Evolutionary conservation across 2,329 filamentous ascomycete genomes (phyloP), one percentile per base, ranked within the genome.

Genomic region (Aspergillus arachidicola): DNA sequence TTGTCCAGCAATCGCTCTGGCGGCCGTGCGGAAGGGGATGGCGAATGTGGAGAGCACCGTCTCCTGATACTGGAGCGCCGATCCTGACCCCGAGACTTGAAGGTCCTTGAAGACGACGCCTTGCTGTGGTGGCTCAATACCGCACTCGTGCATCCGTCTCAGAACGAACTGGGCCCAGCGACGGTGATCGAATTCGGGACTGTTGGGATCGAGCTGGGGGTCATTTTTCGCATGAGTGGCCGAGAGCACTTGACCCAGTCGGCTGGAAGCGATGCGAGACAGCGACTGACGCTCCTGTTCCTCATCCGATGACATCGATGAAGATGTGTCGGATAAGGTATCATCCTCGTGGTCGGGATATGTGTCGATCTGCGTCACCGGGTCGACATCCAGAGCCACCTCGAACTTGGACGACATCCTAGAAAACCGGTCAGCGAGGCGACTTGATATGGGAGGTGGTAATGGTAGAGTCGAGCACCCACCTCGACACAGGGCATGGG

Each of bases 21-120:
- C 43, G 1, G 61, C 63, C 9, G 57, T 36, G 21, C 83, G 79
- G 26, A 85, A 71, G 26, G 72, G 72, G 30, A 68, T 57, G 6
- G 60, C 64, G 38, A 73, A 59, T 21, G 62, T 66, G 6, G 71
- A 72, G 2, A 65, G 55, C 5, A 73, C 45, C 21, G 69, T 73
- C 41, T 73, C 66, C 60, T 73, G 72, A 41, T 66, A 67, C 43
- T 67, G 70, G 9, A 73, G 54, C 4, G 69, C 63, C 3, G 68
- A 67, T 14, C 72, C 72, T 2, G 68, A 70, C 28, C 72, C 72
- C 6, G 67, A 70, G 36, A 73, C 65, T 4, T 63, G 69, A 9
- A 73, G 59, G 28, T 73, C 64, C 12, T 66, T 66, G 38, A 73
- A 73, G 23, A 72, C 69, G 6, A 73, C 65, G 5, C 72, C 69